A percentile compares a stretch with the other conserved stretches of the same genome.
These are phyloP conservation scores for Rasamsonia emersonii DNA, from an alignment of 2,329 filamentous ascomycete genomes.

Conservation along the genomic window DNA sequence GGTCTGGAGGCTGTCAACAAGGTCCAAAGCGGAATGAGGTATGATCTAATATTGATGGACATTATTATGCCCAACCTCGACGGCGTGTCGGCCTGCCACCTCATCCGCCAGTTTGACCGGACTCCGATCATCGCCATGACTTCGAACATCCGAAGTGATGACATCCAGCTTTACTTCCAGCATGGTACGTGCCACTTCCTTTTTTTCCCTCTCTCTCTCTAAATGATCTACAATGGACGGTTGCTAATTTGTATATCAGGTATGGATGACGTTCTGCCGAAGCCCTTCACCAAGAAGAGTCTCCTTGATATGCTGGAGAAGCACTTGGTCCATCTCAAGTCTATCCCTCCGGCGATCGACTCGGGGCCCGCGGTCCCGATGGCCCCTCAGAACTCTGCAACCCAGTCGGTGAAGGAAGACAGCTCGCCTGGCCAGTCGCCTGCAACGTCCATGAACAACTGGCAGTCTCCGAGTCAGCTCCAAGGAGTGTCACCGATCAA, in stretches of 20 bases:
- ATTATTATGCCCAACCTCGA: conserved; percentile 97
- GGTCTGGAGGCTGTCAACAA: conserved; percentile 88
- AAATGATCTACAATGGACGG: background rate
- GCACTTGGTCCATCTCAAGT: conserved; percentile 75
- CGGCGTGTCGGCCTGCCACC: conserved; percentile 85
- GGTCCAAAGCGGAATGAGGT: conserved; percentile 58
- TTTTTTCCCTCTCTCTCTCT: too few relatives aligned
- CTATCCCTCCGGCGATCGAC: conserved; percentile 52
- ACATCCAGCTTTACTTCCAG: conserved; percentile 94
- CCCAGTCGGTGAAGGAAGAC: conserved; percentile 54
- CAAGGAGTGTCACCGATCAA: conserved; percentile 50
- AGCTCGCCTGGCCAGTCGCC: conserved; percentile 56
- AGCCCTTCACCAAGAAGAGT: conserved; percentile 87
- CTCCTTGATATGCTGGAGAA: conserved; percentile 81
- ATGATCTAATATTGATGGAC: conserved; percentile 73
- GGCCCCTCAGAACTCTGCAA: conserved; percentile 40
- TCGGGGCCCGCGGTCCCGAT: conserved; percentile 39
- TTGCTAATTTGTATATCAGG: conserved; percentile 46
- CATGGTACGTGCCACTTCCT: conserved; percentile 86
- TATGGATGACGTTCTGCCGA: conserved; percentile 95
- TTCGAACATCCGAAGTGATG: conserved; percentile 91
- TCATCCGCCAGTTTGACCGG: conserved; percentile 79
- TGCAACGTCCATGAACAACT: conserved; percentile 49
- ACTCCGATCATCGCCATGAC: conserved; percentile 97
- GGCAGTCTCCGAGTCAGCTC: conserved; percentile 55